Percentiles rank a stretch among this genome's conserved stretches.
Evolutionary conservation across 2,329 filamentous ascomycete genomes (phyloP).

Genomic region (Aspergillus nomiae): DNA sequence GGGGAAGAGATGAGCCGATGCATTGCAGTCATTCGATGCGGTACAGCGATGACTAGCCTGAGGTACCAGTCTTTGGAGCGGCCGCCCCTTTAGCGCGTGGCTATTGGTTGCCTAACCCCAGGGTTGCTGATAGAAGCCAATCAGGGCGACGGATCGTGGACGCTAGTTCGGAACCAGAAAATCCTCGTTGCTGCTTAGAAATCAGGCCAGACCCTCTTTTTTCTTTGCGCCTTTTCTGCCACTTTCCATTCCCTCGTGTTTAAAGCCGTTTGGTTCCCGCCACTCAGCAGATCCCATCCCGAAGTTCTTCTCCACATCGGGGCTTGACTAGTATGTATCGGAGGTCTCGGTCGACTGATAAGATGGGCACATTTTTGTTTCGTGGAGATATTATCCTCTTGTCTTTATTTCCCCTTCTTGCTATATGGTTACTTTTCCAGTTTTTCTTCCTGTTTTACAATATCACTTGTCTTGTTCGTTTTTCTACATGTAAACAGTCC

Average conservation of each 20-base stretch:
- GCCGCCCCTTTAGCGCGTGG: neutral
- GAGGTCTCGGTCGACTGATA: neutral
- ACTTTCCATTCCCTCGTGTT: neutral
- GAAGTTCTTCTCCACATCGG: neutral
- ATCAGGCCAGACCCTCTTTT: slow-evolving; percentile 23
- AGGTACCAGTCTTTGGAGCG: neutral
- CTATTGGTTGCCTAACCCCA: neutral
- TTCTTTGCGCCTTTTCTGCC: slow-evolving; percentile 12
- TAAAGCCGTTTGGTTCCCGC: slow-evolving; percentile 3
- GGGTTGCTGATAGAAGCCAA: neutral
- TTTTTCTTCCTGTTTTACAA: neutral
- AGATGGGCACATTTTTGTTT: neutral
- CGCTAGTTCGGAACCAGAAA: slow-evolving; percentile 9
- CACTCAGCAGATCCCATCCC: slow-evolving; percentile 1
- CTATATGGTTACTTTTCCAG: neutral
- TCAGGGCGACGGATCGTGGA: neutral
- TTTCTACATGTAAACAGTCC: neutral
- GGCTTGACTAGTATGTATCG: neutral
- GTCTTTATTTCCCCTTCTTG: neutral
- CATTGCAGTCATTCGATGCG: slow-evolving; percentile 3
- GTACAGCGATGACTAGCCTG: neutral
- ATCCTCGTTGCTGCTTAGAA: slow-evolving; percentile 28
- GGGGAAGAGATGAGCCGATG: neutral
- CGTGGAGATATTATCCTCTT: neutral
- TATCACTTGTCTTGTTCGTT: neutral